A percentile compares a stretch with the other conserved stretches of the same genome.
Evolutionary conservation across 2,329 filamentous ascomycete species (phyloP).

Genomic region (Leptodontidium sp.): DNA sequence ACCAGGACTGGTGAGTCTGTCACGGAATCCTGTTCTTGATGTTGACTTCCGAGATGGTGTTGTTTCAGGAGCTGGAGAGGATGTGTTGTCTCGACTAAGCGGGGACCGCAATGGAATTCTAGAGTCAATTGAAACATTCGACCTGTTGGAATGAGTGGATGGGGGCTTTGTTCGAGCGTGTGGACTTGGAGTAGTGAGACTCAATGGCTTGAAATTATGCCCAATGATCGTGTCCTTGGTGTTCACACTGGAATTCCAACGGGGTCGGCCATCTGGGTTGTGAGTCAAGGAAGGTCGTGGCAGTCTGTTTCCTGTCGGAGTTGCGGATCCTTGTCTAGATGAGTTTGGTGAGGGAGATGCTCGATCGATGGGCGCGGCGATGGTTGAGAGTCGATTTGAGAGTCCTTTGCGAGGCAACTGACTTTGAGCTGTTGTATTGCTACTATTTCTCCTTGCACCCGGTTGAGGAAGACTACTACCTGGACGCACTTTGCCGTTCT

Average conservation of each 20-base stretch:
- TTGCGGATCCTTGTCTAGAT: conserved; percentile 55
- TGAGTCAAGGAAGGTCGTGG: conserved; percentile 55
- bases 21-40: conserved; percentile 58
- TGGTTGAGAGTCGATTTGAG: conserved; percentile 48
- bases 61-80: conserved; percentile 41
- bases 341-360: conserved; percentile 47
- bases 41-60: conserved; percentile 43
- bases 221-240: conserved; percentile 69
- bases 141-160: conserved; percentile 37
- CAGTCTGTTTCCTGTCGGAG: conserved; percentile 55
- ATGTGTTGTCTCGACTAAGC: conserved; percentile 41
- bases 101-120: conserved; percentile 46
- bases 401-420: conserved; percentile 50
- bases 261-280: conserved; percentile 66
- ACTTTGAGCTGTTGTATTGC: conserved; percentile 51
- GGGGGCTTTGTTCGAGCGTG: conserved; percentile 39
- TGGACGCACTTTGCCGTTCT: conserved; percentile 45
- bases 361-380: conserved; percentile 52
- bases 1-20: conserved; percentile 61
- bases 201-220: conserved; percentile 72
- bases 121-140: conserved; percentile 37
- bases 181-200: conserved; percentile 54
- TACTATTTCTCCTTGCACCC: conserved; percentile 53
- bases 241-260: conserved; percentile 77
- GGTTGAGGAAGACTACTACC: conserved; percentile 52